A percentile compares a stretch with the other conserved stretches of the same genome.
phyloP scores from a whole-genome alignment of 495 filamentous ascomycete species.

The Annulohypoxylon moriforme region DNA sequence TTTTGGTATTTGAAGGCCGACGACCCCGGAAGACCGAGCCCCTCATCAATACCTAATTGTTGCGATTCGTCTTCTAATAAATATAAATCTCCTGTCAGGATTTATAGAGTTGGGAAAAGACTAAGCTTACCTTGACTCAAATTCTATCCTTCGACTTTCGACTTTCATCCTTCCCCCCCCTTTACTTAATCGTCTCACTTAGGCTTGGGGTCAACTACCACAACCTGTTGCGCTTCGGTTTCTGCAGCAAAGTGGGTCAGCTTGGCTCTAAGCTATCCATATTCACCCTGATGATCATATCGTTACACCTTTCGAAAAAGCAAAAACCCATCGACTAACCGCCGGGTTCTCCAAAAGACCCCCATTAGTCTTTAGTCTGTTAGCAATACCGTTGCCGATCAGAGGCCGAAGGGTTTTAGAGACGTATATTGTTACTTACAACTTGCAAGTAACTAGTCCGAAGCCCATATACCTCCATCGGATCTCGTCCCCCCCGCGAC shows the following conservation, averaged over 20 bases:
- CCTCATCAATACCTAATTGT: conserved; percentile 27
- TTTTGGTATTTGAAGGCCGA: conserved; percentile 32
- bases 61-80: conserved; percentile 19
- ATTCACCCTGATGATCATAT: conserved; percentile 14
- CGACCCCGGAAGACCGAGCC: conserved; percentile 34
- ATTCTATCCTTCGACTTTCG: conserved; percentile 17
- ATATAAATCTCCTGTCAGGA: conserved; percentile 5
- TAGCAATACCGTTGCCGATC: conserved; percentile 4
- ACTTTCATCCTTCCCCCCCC: conserved; percentile 1
- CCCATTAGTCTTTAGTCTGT: not conserved
- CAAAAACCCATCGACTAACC: not conserved
- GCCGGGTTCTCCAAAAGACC: not conserved
- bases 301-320: conserved; percentile 13
- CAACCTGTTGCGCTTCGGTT: conserved; percentile 15
- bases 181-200: conserved; percentile 22
- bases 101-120: conserved; percentile 26
- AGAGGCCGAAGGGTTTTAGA: not conserved
- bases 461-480: conserved; percentile 1
- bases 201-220: conserved; percentile 19
- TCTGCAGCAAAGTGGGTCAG: conserved; percentile 31
- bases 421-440: not conserved
- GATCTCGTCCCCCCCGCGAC: conserved; percentile 6
- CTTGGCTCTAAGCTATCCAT: conserved; percentile 6
- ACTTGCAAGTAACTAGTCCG: conserved; percentile 1
- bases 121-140: conserved; percentile 14